Evolutionary conservation across 2,329 filamentous ascomycete genomes (phyloP).

Genomic region (Fusarium coicis): DNA sequence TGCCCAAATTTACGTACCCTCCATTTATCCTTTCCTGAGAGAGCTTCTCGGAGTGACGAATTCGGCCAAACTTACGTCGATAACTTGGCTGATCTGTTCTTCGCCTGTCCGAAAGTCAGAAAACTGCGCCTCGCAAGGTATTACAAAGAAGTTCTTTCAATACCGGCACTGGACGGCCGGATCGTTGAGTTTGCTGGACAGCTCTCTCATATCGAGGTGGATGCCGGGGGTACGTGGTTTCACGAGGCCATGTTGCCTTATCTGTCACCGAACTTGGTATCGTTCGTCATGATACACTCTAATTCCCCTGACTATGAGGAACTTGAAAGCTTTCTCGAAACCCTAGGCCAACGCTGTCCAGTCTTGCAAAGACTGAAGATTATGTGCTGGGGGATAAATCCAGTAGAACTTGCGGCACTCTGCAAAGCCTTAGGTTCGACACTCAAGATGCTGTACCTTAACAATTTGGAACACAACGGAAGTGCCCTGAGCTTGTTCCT

Average conservation of each 20-base stretch:
- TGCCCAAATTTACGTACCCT: slow-evolving; percentile 16
- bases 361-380: background rate
- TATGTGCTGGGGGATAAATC: accelerated
- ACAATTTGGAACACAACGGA: background rate
- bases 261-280: background rate
- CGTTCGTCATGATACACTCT: background rate
- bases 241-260: background rate
- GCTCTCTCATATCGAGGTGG: background rate
- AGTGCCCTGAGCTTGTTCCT: accelerated
- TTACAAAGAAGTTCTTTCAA: accelerated
- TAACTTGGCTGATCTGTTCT: background rate
- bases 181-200: background rate
- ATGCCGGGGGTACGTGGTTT: background rate
- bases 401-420: accelerated
- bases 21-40: accelerated
- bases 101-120: background rate
- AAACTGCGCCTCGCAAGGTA: background rate
- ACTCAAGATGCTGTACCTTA: background rate
- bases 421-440: background rate
- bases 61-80: background rate
- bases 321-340: background rate
- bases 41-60: accelerated
- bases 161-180: background rate
- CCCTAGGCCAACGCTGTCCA: background rate
- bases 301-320: too few relatives aligned